Conservation (phyloP, 2,329 filamentous ascomycete genomes). For the Fusarium staphyleae region DNA sequence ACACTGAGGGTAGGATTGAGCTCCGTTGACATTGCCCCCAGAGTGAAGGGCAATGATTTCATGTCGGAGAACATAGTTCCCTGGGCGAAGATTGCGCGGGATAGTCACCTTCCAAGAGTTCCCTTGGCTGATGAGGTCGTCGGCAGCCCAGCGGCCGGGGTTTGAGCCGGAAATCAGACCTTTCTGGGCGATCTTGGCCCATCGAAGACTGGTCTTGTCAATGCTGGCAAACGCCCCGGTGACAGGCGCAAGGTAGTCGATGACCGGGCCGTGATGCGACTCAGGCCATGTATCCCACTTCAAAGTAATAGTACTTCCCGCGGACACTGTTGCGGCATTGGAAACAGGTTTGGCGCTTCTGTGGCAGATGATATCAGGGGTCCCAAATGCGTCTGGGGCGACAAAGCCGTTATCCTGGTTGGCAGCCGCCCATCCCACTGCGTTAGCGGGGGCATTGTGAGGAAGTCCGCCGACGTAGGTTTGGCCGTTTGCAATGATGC, state of each 20-base stretch:
- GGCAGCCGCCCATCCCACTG: slow-evolving; percentile 47
- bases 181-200: slow-evolving; percentile 65
- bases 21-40: slow-evolving; percentile 49
- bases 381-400: slow-evolving; percentile 49
- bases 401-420: slow-evolving; percentile 55
- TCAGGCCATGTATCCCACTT: slow-evolving; percentile 73
- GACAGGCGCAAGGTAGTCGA: slow-evolving; percentile 65
- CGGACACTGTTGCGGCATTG: slow-evolving; percentile 57
- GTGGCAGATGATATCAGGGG: slow-evolving; percentile 58
- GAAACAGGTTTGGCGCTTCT: slow-evolving; percentile 50
- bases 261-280: slow-evolving; percentile 66
- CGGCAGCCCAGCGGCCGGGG: slow-evolving; percentile 62
- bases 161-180: slow-evolving; percentile 57
- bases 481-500: slow-evolving; percentile 37
- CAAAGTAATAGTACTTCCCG: slow-evolving; percentile 64
- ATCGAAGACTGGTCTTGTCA: slow-evolving; percentile 59
- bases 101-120: slow-evolving; percentile 56
- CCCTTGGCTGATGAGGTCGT: slow-evolving; percentile 57
- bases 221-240: slow-evolving; percentile 59
- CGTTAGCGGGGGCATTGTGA: slow-evolving; percentile 40
- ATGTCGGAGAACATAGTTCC: slow-evolving; percentile 62
- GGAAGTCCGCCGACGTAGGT: slow-evolving; percentile 45
- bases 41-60: slow-evolving; percentile 64
- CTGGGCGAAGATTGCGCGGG: slow-evolving; percentile 54
- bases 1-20: slow-evolving; percentile 62